Conservation (phyloP, 2,329 filamentous ascomycete species). For the Ophiocordyceps robertsii region DNA sequence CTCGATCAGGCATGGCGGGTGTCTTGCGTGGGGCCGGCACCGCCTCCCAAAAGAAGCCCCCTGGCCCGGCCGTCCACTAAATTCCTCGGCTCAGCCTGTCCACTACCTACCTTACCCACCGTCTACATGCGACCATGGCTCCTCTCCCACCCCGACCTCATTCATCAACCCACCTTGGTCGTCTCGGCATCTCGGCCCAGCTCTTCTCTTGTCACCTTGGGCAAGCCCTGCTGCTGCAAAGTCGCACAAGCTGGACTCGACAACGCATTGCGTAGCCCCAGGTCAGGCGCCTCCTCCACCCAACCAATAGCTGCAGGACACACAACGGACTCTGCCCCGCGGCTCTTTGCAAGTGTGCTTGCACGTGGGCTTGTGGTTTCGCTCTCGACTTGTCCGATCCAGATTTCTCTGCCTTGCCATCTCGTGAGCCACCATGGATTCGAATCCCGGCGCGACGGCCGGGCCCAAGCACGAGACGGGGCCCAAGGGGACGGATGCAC, state of each 20-base stretch:
- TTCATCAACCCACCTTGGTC: not conserved
- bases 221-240: too few relatives aligned
- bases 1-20: not conserved
- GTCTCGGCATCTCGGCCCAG: not conserved
- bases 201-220: too few relatives aligned
- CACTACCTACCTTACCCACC: not conserved
- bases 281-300: too few relatives aligned
- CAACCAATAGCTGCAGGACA: too few relatives aligned
- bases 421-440: constrained; percentile 7
- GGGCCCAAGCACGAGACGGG: not conserved
- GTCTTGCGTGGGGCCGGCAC: not conserved
- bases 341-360: not conserved
- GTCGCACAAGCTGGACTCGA: too few relatives aligned
- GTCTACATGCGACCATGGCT: not conserved
- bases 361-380: not conserved
- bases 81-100: constrained; percentile 5
- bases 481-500: not conserved
- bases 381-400: not conserved
- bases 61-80: not conserved
- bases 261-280: too few relatives aligned
- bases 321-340: too few relatives aligned
- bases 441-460: constrained; percentile 7
- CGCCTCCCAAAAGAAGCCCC: not conserved
- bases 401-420: not conserved
- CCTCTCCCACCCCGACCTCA: not conserved